These are phyloP conservation scores for Geotrichum klebahnii DNA, from an alignment of 1,139 yeast genomes.

Conservation along the genomic window DNA sequence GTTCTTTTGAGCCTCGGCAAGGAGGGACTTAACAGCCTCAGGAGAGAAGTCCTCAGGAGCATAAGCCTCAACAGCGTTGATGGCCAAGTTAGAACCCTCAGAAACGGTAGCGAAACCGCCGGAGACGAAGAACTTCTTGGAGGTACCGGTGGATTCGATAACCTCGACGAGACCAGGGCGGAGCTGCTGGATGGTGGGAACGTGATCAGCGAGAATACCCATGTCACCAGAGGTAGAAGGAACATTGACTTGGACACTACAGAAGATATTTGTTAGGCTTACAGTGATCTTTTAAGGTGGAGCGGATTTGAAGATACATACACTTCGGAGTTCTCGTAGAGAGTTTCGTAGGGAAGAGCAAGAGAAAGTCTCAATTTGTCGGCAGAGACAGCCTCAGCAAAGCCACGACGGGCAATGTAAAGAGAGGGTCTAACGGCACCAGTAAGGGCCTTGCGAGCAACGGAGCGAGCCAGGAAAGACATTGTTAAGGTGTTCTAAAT, in stretches of 20 bases:
- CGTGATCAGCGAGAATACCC: constrained; percentile 97
- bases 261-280: constrained; percentile 22
- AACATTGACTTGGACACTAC: constrained; percentile 84
- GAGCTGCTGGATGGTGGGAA: constrained; percentile 95
- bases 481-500: constrained; percentile 15
- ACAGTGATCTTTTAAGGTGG: not conserved
- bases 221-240: constrained; percentile 96
- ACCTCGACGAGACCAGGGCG: constrained; percentile 94
- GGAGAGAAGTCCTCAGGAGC: constrained; percentile 85
- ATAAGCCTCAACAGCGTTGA: constrained; percentile 94
- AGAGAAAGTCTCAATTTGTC: constrained; percentile 83
- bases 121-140: constrained; percentile 80
- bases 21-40: constrained; percentile 71
- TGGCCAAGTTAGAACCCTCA: constrained; percentile 87
- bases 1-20: constrained; percentile 94
- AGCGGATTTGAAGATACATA: constrained; percentile 30
- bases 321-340: constrained; percentile 47
- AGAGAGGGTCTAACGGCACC: constrained; percentile 54
- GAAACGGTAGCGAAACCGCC: constrained; percentile 98
- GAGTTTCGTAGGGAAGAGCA: constrained; percentile 53
- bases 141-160: constrained; percentile 70
- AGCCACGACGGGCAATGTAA: constrained; percentile 66
- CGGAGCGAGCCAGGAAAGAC: constrained; percentile 29
- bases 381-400: constrained; percentile 80
- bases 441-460: constrained; percentile 28